phyloP scores from a whole-genome alignment of 306 rosid genomes.

The Cicer yamashitae region DNA sequence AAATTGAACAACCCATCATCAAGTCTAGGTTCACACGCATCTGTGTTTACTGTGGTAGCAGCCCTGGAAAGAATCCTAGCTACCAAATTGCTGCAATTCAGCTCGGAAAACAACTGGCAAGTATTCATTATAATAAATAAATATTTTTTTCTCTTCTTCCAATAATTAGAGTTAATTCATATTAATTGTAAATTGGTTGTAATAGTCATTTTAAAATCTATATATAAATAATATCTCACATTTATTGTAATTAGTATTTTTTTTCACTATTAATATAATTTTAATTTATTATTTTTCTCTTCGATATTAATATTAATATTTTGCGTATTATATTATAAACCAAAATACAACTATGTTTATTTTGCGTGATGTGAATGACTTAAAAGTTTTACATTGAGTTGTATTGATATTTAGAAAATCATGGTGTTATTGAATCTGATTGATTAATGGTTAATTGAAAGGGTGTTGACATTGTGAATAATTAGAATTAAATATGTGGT shows the following conservation, averaged over 20 bases:
- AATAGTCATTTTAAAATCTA: too few species aligned
- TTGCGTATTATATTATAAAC: background rate
- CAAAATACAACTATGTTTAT: background rate
- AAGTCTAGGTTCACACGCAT: conserved; percentile 75
- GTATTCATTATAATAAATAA: background rate
- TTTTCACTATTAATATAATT: too few species aligned
- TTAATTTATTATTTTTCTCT: too few species aligned
- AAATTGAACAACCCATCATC: conserved; percentile 42
- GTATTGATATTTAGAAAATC: background rate
- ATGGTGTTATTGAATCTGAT: background rate
- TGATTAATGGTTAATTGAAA: conserved; percentile 3
- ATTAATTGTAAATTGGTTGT: too few species aligned
- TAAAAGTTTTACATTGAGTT: background rate
- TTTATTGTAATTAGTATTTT: too few species aligned
- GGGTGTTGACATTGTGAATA: conserved; percentile 13
- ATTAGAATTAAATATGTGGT: background rate
- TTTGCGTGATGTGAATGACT: background rate
- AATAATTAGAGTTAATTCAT: background rate
- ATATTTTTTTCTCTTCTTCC: background rate
- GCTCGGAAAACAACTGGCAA: conserved; percentile 84
- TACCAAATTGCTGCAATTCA: conserved; percentile 81
- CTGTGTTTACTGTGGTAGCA: conserved; percentile 96
- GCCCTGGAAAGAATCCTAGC: conserved; percentile 81
- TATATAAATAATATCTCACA: too few species aligned
- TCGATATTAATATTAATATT: too few species aligned